phyloP scores from a whole-genome alignment of 176 grass and related monocot species.

The Alloteropsis semialata region DNA sequence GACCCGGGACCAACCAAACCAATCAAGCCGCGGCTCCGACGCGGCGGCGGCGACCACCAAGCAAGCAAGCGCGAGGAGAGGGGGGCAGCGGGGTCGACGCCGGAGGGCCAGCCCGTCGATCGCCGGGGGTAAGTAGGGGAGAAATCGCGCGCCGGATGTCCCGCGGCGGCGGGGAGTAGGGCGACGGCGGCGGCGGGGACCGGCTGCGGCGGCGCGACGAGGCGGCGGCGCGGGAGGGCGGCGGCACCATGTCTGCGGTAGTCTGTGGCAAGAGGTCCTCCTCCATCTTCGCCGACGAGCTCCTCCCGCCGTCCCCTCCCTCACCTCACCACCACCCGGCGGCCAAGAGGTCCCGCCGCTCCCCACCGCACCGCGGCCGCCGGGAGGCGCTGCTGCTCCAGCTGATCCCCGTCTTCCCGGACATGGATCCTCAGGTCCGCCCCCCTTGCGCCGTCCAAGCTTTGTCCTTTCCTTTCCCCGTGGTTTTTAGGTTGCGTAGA shows the following conservation, averaged over 20 bases:
- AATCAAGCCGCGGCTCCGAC: neutral
- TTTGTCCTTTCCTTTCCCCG: neutral
- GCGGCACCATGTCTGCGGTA: conserved; percentile 95
- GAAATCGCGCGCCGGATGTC: conserved; percentile 19
- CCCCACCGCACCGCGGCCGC: conserved; percentile 43
- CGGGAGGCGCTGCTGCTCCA: conserved; percentile 44
- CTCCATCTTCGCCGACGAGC: conserved; percentile 92
- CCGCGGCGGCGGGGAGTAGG: conserved; percentile 32
- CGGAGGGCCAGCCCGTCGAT: conserved; percentile 10
- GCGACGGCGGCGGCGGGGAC: conserved; percentile 44
- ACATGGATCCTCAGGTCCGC: conserved; percentile 81
- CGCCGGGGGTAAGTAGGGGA: neutral
- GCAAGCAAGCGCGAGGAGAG: too few species aligned
- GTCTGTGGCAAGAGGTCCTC: conserved; percentile 99
- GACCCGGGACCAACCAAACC: neutral
- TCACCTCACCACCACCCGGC: conserved; percentile 35
- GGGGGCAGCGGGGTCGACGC: neutral
- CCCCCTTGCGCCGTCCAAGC: neutral
- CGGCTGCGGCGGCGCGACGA: conserved; percentile 26
- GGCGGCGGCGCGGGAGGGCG: conserved; percentile 32
- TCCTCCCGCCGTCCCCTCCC: conserved; percentile 59
- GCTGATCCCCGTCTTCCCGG: conserved; percentile 57
- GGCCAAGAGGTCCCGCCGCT: conserved; percentile 68
- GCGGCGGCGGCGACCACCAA: conserved; percentile 11
- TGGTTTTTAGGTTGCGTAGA: neutral